Evolutionary conservation across 768 basidiomycete genomes (phyloP).

Genomic region (Phanerochaete sordida): DNA sequence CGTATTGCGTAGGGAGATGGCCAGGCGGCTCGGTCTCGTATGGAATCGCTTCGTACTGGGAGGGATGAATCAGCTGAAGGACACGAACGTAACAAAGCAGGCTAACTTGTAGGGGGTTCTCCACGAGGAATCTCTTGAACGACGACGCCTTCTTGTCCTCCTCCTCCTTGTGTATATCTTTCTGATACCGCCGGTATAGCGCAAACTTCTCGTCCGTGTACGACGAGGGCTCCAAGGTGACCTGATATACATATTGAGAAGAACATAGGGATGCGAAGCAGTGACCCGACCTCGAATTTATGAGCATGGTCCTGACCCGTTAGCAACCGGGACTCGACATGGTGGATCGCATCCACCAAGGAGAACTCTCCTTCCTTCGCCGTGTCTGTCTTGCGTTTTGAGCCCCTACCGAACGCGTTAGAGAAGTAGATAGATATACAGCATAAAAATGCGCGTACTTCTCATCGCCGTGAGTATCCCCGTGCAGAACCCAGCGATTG

Average conservation of each 20-base stretch:
- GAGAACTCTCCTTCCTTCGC: slow-evolving; percentile 30
- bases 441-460: slow-evolving; percentile 18
- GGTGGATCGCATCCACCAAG: slow-evolving; percentile 49
- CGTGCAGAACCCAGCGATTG: slow-evolving; percentile 58
- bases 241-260: slow-evolving; percentile 37
- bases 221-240: slow-evolving; percentile 70
- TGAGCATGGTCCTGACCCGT: slow-evolving; percentile 36
- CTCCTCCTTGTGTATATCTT: slow-evolving; percentile 68
- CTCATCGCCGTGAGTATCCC: slow-evolving; percentile 22
- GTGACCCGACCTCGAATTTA: slow-evolving; percentile 54
- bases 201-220: slow-evolving; percentile 79
- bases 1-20: slow-evolving; percentile 74
- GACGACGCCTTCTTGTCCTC: slow-evolving; percentile 40
- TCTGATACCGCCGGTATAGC: slow-evolving; percentile 77
- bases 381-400: neutral
- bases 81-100: neutral
- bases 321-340: slow-evolving; percentile 42
- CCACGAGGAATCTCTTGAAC: slow-evolving; percentile 76
- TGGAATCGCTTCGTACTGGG: slow-evolving; percentile 56
- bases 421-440: no score
- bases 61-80: neutral
- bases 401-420: neutral
- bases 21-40: slow-evolving; percentile 46
- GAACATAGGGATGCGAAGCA: no score
- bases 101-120: slow-evolving; percentile 68